These are phyloP conservation scores for Penicillium sp. DNA, from an alignment of 2,329 filamentous ascomycete genomes.

Conservation along the genomic window DNA sequence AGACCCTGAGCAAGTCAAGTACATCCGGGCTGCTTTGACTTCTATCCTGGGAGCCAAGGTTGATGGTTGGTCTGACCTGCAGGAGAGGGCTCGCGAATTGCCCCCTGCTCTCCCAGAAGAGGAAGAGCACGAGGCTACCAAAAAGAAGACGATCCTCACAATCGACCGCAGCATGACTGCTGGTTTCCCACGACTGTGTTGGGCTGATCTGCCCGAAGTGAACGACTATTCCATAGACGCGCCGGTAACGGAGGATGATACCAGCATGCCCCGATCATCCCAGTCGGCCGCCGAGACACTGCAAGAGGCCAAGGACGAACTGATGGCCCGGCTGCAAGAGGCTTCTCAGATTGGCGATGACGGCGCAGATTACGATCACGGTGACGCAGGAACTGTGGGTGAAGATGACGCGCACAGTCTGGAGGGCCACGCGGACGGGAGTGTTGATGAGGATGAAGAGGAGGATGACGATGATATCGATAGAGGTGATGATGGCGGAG, in stretches of 20 bases:
- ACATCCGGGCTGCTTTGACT: slow-evolving; percentile 52
- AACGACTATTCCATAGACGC: slow-evolving; percentile 50
- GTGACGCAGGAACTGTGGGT: slow-evolving; percentile 48
- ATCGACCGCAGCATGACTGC: slow-evolving; percentile 50
- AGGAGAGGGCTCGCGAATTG: slow-evolving; percentile 46
- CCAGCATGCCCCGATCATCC: slow-evolving; percentile 53
- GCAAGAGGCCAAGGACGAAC: slow-evolving; percentile 58
- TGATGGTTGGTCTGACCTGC: slow-evolving; percentile 52
- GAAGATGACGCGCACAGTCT: slow-evolving; percentile 52
- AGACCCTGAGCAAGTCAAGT: slow-evolving; percentile 52
- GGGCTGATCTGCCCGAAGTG: slow-evolving; percentile 53
- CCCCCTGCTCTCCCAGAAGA: slow-evolving; percentile 42
- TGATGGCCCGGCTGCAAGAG: slow-evolving; percentile 57
- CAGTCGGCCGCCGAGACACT: slow-evolving; percentile 57
- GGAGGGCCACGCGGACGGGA: slow-evolving; percentile 52
- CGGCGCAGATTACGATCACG: slow-evolving; percentile 50
- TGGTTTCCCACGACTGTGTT: slow-evolving; percentile 49
- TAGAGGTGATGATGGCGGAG: slow-evolving; percentile 56
- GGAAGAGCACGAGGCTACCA: slow-evolving; percentile 37
- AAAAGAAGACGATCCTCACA: slow-evolving; percentile 50
- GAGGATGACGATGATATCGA: slow-evolving; percentile 59
- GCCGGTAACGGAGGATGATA: slow-evolving; percentile 53
- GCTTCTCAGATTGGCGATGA: slow-evolving; percentile 49
- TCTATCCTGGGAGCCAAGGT: slow-evolving; percentile 53
- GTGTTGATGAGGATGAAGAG: slow-evolving; percentile 59